Conservation (phyloP, 2,329 filamentous ascomycete genomes). For the Talaromyces sp. region DNA sequence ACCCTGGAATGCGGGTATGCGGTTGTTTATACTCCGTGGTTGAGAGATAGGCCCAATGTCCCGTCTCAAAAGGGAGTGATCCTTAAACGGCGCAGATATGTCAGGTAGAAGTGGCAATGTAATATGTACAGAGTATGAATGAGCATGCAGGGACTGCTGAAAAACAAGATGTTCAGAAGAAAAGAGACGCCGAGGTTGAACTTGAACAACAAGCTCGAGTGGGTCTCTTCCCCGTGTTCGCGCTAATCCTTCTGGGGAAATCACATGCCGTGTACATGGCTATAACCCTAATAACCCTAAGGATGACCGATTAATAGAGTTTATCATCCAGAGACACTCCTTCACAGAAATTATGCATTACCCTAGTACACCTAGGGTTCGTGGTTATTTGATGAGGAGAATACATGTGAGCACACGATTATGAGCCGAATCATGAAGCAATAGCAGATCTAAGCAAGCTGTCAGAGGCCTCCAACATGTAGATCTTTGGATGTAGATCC, state of each 20-base stretch:
- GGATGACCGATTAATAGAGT: not conserved
- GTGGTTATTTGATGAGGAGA: too few species aligned
- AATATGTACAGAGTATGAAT: not conserved
- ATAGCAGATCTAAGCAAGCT: too few species aligned
- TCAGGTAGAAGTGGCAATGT: not conserved
- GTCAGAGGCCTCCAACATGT: too few species aligned
- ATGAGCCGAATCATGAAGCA: too few species aligned
- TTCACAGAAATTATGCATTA: not conserved
- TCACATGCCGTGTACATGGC: not conserved
- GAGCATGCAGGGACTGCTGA: not conserved
- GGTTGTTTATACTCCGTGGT: not conserved
- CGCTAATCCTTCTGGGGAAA: constrained; percentile 5
- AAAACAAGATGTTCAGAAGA: not conserved
- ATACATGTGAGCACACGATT: too few species aligned
- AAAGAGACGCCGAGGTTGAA: constrained; percentile 9
- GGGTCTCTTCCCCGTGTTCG: constrained; percentile 9
- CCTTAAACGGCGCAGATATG: not conserved
- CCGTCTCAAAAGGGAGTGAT: not conserved
- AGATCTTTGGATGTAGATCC: too few species aligned
- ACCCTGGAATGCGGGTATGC: constrained; percentile 1
- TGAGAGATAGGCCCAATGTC: not conserved
- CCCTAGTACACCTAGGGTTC: too few species aligned
- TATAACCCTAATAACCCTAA: not conserved
- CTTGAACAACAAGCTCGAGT: constrained; percentile 12
- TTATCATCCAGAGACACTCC: not conserved